phyloP scores from a whole-genome alignment of 1,139 yeast genomes.

The Komagataea norvegica region DNA sequence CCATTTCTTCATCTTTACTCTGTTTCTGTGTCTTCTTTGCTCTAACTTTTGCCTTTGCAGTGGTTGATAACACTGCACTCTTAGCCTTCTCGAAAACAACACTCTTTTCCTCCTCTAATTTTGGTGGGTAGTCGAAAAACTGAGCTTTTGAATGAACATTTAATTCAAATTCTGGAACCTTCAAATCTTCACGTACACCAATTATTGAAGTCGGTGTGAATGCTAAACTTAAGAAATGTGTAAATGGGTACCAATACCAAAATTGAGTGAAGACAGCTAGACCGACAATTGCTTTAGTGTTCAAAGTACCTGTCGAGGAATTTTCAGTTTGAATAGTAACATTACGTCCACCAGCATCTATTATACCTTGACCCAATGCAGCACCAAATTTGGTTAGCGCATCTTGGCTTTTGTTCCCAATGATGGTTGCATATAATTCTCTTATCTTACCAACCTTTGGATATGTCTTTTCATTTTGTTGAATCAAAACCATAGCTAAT shows the following conservation, averaged over 20 bases:
- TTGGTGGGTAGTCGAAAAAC: conserved; percentile 86
- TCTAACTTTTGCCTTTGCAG: conserved; percentile 87
- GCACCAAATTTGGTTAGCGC: conserved; percentile 98
- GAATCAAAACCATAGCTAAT: conserved; percentile 85
- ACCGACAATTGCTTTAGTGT: conserved; percentile 89
- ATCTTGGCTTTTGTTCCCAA: conserved; percentile 88
- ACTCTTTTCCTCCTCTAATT: conserved; percentile 71
- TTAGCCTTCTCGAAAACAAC: conserved; percentile 87
- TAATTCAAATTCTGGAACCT: conserved; percentile 79
- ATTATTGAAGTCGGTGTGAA: conserved; percentile 89
- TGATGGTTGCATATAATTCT: conserved; percentile 68
- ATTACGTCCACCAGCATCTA: conserved; percentile 98
- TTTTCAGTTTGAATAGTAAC: conserved; percentile 92
- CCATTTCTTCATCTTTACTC: conserved; percentile 31
- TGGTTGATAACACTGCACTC: conserved; percentile 91
- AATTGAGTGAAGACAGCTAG: conserved; percentile 84
- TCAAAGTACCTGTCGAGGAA: conserved; percentile 84
- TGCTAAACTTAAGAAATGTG: conserved; percentile 88
- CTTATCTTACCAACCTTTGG: conserved; percentile 79
- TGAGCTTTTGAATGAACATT: conserved; percentile 79
- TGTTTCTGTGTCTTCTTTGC: conserved; percentile 72
- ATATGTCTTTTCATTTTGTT: conserved; percentile 81
- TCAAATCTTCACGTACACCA: conserved; percentile 82
- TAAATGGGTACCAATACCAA: conserved; percentile 98
- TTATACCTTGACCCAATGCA: conserved; percentile 92